Evolutionary conservation across 371 early-diverging fungal genomes (phyloP), one percentile per base, ranked within the genome.

Genomic region (Mortierella sp.): DNA sequence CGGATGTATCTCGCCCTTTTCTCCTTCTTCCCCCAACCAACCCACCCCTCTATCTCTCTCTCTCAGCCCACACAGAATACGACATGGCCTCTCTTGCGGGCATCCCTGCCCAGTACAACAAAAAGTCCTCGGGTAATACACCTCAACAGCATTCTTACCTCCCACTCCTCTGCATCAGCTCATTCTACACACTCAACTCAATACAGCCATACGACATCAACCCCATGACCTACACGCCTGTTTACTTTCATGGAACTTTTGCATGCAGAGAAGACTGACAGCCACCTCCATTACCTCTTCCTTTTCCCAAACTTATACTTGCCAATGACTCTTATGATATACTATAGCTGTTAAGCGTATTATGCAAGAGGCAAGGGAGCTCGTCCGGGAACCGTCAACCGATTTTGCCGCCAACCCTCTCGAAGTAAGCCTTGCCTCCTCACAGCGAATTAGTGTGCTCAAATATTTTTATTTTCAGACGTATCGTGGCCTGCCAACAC

Each of bases 301-400:
- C 11, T 27, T 56, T 3, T 56, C n/a, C 8, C n/a, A 11, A 0
- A 32, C 58, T 38, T 41, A 27, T 21, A 3, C 65, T 65, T 48
- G 24, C 41, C 38, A 27, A 65, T 51, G 21, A 24, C 18, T 14
- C 14, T 11, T 8, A 16, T 32, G 16, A 65, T 16, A 14, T 1
- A 6, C 27, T 72, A 0, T 74, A 93, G 93, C 93, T 41, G 93
- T 93, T 21, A 93, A 93, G 81, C 90, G 95, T 24, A 91, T 95
- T 72, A 89, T 95, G 89, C 92, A 93, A 88, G 95, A 95, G 82
- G 92, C 92, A 21, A 89, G 89, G 75, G 94, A 93, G 74, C 87
- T 95, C 56, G 90, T 89, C 18, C 77, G 83, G 41, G 93, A 94
- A 48, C 83, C 88, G 0, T 90, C 90, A 18, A 89, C 88, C 27